Base-by-base conservation (phyloP, 2,329 filamentous ascomycete species). In the Alternaria dauci region DNA sequence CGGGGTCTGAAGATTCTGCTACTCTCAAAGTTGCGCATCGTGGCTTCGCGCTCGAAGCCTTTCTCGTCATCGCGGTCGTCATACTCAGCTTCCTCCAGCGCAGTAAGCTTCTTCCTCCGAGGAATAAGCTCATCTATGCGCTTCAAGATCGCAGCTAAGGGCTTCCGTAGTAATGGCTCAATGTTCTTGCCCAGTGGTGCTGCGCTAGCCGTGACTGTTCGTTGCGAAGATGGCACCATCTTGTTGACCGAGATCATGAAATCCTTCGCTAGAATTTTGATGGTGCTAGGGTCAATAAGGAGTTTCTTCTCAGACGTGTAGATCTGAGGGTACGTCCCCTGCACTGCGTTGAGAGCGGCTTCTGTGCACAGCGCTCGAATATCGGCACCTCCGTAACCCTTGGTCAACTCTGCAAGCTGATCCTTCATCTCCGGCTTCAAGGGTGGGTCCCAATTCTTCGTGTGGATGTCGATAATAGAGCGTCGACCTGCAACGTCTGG, bases 221-320 rank as follows among this genome's bases (percentile, higher is more conserved):
- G 86, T 77, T 98, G 93, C 0, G 95, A 98, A 0, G 95, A 98
- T 7, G 95, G 95, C 11, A 97, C 87, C 80, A 99, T 93, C 79
- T 96, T 96, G 82, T 97, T 96, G 75, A 97, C 89, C 0, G 94
- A 96, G 14, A 97, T 86, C 91, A 97, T 97, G 72, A 99, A 99
- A 78, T 99, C 95, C 57, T 95, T 95, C 5, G 95, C 93, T 43
- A 92, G 89, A 38, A 99, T 89, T 59, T 88, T 88, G 73, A 99
- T 97, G 71, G 89, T 92, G 62, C 87, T 86, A 0, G 94, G 90
- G 69, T 97, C 89, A 58, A 99, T 95, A 43, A 96, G 81, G 32
- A 98, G 87, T 80, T 97, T 97, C 76, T 96, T 89, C 66, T 91
- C 89, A 0, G 94, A 94, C 25, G 88, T 87, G 81, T 99, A 99